phyloP scores from a whole-genome alignment of 805 yeast genomes.

The Zygosaccharomyces rouxii region DNA sequence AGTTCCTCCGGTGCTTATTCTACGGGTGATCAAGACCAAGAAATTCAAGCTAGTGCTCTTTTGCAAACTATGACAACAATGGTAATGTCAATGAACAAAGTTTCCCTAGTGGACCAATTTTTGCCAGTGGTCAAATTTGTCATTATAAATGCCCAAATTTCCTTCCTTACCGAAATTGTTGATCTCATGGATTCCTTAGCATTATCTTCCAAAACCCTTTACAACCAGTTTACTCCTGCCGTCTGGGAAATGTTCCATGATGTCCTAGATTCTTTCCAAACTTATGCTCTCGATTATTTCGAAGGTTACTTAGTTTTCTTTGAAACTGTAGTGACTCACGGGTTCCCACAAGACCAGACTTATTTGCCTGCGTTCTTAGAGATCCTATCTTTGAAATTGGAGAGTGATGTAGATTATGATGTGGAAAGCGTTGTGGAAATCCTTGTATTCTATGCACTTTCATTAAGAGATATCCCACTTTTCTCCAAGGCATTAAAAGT shows the following conservation, averaged over 20 bases:
- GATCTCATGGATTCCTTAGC: constrained; percentile 58
- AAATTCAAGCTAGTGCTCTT: constrained; percentile 63
- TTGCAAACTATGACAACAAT: constrained; percentile 71
- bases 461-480: constrained; percentile 33
- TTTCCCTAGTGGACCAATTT: constrained; percentile 49
- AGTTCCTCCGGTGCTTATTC: constrained; percentile 34
- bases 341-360: constrained; percentile 41
- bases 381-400: constrained; percentile 27
- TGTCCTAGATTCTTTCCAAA: constrained; percentile 50
- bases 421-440: constrained; percentile 37
- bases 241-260: constrained; percentile 51
- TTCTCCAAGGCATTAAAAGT: constrained; percentile 24
- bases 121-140: constrained; percentile 57
- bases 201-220: constrained; percentile 44
- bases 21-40: constrained; percentile 52
- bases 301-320: constrained; percentile 54
- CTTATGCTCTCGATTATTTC: constrained; percentile 56
- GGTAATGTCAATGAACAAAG: constrained; percentile 59
- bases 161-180: constrained; percentile 57
- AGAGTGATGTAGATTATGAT: constrained; percentile 37
- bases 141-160: constrained; percentile 53
- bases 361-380: constrained; percentile 28
- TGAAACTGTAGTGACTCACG: constrained; percentile 49
- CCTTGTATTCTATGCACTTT: constrained; percentile 28
- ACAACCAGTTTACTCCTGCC: constrained; percentile 43